A percentile compares a stretch with the other conserved stretches of the same genome.
These are phyloP conservation scores for Trichoderma lentiforme DNA, from an alignment of 2,329 filamentous ascomycete genomes.

Conservation along the genomic window DNA sequence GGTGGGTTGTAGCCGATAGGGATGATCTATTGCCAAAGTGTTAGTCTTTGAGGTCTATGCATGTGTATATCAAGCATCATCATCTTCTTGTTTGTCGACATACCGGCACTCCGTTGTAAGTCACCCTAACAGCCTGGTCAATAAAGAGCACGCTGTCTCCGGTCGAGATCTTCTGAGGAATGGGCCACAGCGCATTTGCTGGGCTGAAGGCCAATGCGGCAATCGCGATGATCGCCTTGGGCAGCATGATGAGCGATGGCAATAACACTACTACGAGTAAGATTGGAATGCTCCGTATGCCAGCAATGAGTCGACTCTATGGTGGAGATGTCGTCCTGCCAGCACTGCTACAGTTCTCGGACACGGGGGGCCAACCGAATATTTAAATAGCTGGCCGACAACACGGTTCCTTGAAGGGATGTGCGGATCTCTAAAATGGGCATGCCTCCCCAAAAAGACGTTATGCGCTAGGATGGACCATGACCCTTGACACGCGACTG, in stretches of 20 bases:
- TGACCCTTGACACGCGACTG: slow-evolving; percentile 11
- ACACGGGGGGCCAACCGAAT: slow-evolving; percentile 3
- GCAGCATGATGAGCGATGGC: slow-evolving; percentile 10
- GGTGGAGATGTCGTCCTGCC: background rate
- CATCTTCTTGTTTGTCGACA: background rate
- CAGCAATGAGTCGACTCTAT: background rate
- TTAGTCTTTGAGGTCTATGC: background rate
- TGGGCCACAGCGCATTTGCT: slow-evolving; percentile 56
- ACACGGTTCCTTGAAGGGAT: background rate
- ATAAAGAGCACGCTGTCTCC: slow-evolving; percentile 55
- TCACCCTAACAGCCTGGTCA: slow-evolving; percentile 48
- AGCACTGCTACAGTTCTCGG: background rate
- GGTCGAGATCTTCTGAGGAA: slow-evolving; percentile 48
- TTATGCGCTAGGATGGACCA: slow-evolving; percentile 3
- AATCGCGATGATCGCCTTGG: slow-evolving; percentile 30
- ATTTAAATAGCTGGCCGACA: background rate
- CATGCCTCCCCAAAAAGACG: slow-evolving; percentile 3
- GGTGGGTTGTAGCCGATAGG: slow-evolving; percentile 42
- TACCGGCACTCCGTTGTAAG: slow-evolving; percentile 49
- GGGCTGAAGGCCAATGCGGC: slow-evolving; percentile 40
- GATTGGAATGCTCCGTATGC: background rate
- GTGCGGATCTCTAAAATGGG: background rate
- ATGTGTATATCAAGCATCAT: background rate
- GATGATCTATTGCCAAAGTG: slow-evolving; percentile 43
- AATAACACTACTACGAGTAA: background rate